phyloP scores from a whole-genome alignment of 768 basidiomycete species.

The Trametes cubensis region DNA sequence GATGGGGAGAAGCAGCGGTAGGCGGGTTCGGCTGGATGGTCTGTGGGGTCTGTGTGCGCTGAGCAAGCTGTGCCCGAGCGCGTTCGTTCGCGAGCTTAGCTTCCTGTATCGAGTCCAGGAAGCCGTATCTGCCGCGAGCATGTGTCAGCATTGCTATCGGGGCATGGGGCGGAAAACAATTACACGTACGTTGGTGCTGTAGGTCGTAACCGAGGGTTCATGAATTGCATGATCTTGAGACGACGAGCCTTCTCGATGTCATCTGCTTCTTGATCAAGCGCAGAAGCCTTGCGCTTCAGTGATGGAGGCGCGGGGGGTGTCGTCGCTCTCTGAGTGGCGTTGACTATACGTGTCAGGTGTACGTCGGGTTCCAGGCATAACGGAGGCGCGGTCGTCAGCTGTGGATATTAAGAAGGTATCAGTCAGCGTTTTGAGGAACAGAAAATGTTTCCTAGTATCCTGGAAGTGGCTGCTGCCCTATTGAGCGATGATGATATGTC shows the following conservation, averaged over 20 bases:
- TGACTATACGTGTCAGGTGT: constrained; percentile 73
- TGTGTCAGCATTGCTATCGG: constrained; percentile 3
- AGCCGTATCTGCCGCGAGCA: constrained; percentile 48
- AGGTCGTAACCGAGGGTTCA: constrained; percentile 55
- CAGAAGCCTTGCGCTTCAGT: constrained; percentile 75
- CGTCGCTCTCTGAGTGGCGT: constrained; percentile 71
- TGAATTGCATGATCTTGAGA: constrained; percentile 76
- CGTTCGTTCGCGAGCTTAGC: constrained; percentile 14
- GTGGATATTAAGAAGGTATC: constrained; percentile 12
- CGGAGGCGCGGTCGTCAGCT: constrained; percentile 77
- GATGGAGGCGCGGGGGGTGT: constrained; percentile 73
- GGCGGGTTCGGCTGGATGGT: background rate
- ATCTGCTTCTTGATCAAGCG: constrained; percentile 72
- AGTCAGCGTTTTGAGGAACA: background rate
- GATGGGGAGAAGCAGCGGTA: constrained; percentile 8
- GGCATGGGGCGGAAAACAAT: background rate
- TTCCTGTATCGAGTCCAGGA: constrained; percentile 52
- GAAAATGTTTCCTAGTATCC: no score
- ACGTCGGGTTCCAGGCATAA: constrained; percentile 82
- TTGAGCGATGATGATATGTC: no score
- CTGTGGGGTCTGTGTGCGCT: constrained; percentile 2
- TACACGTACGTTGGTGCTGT: constrained; percentile 5
- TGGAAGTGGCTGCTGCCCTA: no score
- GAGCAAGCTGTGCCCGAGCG: constrained; percentile 1
- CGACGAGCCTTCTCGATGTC: constrained; percentile 74